Base-by-base conservation (phyloP, 2,329 filamentous ascomycete genomes). In the Aureobasidium mangrovei region DNA sequence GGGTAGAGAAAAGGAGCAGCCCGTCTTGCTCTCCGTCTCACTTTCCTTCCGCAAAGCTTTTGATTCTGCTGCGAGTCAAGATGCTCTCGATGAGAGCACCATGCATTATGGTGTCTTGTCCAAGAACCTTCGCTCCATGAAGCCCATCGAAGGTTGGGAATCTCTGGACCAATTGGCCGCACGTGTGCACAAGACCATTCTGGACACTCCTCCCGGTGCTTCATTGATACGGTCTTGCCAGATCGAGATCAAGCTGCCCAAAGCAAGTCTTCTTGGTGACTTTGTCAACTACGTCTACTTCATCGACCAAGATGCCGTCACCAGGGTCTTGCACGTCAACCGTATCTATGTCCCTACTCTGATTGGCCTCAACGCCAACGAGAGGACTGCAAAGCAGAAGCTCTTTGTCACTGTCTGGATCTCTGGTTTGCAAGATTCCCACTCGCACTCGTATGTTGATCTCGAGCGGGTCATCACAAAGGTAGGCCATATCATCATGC, bases 71-170 rank as follows among this genome's bases (percentile, higher is more conserved):
- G 81, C 82, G 0, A 62, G 73, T 1, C 67, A 68, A 4, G 86
- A 91, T 69, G 70, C 71, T 7, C 77, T 91, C 33, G 77, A 81
- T 43, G 68, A 69, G n/a, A 85, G 85, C 64, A 90, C 86, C 2
- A 80, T 89, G 27, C 84, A 91, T 70, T 91, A 91, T 63, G 86
- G 86, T 2, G 75, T 72, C 7, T 74, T 90, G 10, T 83, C 81
- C 70, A 88, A 89, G 69, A 74, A 75, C 0, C 74, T 90, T 10
- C 60, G 66, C 10, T 52, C 54, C 7, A 12, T 56, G 4, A 43
- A 43, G 26, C 48, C 55, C 1, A 29, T 36, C 4, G 27, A 43
- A 12, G 26, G 35, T 3, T 59, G 55, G 57, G 46, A 57, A 31
- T 31, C 38, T 7, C 3, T 57, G 12, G 49, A 57, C 29, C 26